phyloP scores from a whole-genome alignment of 2,329 filamentous ascomycete genomes.

The Cadophora sp. region DNA sequence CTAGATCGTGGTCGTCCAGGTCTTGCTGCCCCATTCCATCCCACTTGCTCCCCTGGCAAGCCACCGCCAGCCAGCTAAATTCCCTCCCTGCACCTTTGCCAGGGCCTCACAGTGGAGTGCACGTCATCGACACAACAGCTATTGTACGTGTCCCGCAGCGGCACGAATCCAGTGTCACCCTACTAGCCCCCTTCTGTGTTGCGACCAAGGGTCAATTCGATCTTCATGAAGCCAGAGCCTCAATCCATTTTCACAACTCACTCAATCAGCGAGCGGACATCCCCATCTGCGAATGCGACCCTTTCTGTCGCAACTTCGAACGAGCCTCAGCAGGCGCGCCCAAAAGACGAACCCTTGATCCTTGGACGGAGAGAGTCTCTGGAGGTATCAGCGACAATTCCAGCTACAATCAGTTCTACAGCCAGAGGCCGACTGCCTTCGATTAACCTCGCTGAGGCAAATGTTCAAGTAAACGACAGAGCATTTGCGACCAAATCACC shows the following conservation, averaged over 20 bases:
- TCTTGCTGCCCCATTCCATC: too few species aligned
- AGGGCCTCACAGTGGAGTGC: too few species aligned
- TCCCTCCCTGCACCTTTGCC: too few species aligned
- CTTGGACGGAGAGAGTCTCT: conserved; percentile 5
- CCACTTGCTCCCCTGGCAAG: too few species aligned
- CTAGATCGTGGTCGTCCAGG: too few species aligned
- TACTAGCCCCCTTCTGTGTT: neutral
- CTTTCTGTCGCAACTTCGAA: neutral
- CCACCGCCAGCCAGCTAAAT: too few species aligned
- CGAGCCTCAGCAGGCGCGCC: neutral
- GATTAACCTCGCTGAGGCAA: neutral
- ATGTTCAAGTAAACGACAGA: conserved; percentile 10
- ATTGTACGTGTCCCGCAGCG: too few species aligned
- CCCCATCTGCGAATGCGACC: conserved; percentile 7
- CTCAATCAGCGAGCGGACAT: conserved; percentile 15
- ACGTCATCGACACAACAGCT: too few species aligned
- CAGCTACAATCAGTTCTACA: neutral
- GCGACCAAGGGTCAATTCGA: neutral
- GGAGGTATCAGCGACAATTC: neutral
- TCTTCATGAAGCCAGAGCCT: conserved; percentile 36
- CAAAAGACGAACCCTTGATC: neutral
- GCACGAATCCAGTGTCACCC: too few species aligned
- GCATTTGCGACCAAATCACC: conserved; percentile 2
- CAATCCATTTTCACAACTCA: conserved; percentile 37
- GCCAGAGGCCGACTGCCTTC: neutral